Base-by-base conservation (phyloP, 140 eudicot genomes). In the Erigeron philadelphicus region DNA sequence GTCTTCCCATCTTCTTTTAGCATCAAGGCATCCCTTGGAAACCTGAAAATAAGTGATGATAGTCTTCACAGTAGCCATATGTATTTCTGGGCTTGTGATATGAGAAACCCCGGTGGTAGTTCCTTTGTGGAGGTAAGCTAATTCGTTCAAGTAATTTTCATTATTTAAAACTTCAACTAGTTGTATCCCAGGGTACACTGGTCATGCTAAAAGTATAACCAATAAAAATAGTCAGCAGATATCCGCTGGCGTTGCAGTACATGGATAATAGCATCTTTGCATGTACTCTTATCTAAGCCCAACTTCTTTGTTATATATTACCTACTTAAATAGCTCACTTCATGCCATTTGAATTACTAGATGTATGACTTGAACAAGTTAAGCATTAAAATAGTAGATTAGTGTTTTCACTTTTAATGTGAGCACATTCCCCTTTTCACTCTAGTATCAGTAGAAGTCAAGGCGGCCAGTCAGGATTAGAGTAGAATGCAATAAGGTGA, bases 41-140 rank as follows among this genome's bases (percentile, higher is more conserved):
- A 93, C 78, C 86, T 93, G 70, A 89, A 83, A 72, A 89, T 93
- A 59, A 89, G 96, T 13, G 98, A 93, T 75, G 96, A 93, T 62
- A 89, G 98, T 79, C 89, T 93, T 73, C 81, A 60, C 19, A 80
- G 79, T 42, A 75, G 74, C 52, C 98, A 93, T 85, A 76, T 76
- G 68, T 93, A 93, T 78, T 89, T 75, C 76, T 93, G 96, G 96
- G 95, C 93, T 9, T 86, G 96, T 87, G 98, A 93, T 81, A 93
- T 93, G 98, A 87, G 98, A 73, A 93, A 93, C 81, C 96, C 94
- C 12, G 98, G 98, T 69, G 98, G 98, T 62, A 93, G 86, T 72
- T 93, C 98, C 10, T 93, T 93, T 77, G 96, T 93, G 69, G 98
- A 93, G 98, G 98, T 93, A 85, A 61, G 77, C 31, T 65, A 41